Conservation (phyloP, 2,329 filamentous ascomycete genomes). For the Intubia oerlemansii region DNA sequence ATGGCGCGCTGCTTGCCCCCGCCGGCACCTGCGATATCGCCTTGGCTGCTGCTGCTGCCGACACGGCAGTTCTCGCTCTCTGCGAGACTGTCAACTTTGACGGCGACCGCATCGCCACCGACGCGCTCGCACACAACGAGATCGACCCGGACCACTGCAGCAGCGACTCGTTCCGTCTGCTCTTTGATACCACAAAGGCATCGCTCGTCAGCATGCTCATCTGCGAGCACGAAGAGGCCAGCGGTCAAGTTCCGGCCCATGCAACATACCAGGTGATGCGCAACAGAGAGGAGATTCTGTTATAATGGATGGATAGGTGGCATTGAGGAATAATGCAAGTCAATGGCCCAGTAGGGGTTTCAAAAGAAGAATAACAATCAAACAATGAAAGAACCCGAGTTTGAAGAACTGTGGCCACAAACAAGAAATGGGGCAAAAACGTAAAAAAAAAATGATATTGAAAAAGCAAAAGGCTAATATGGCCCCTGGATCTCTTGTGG, state of each 20-base stretch:
- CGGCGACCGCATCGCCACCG: constrained; percentile 60
- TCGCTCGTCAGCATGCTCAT: constrained; percentile 76
- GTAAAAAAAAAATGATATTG: no score
- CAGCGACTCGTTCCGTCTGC: constrained; percentile 34
- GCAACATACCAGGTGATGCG: constrained; percentile 49
- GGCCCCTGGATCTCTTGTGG: no score
- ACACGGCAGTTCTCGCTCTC: constrained; percentile 67
- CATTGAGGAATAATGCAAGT: no score
- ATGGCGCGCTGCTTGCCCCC: constrained; percentile 74
- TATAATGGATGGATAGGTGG: constrained; percentile 8
- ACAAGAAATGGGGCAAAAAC: no score
- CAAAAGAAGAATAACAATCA: no score
- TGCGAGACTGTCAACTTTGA: constrained; percentile 95
- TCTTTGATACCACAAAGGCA: constrained; percentile 83
- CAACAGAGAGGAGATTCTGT: constrained; percentile 33
- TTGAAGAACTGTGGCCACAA: no score
- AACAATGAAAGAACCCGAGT: no score
- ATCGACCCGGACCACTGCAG: constrained; percentile 53
- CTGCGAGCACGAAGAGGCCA: constrained; percentile 83
- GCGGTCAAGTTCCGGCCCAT: constrained; percentile 67
- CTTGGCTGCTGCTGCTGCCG: constrained; percentile 54
- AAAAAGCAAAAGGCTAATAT: no score
- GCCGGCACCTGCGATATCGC: constrained; percentile 76
- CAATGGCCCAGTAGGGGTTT: background rate
- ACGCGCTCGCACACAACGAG: constrained; percentile 89